Base-by-base conservation (phyloP, 805 yeast genomes). In the Starmerella potacharoeniae region DNA sequence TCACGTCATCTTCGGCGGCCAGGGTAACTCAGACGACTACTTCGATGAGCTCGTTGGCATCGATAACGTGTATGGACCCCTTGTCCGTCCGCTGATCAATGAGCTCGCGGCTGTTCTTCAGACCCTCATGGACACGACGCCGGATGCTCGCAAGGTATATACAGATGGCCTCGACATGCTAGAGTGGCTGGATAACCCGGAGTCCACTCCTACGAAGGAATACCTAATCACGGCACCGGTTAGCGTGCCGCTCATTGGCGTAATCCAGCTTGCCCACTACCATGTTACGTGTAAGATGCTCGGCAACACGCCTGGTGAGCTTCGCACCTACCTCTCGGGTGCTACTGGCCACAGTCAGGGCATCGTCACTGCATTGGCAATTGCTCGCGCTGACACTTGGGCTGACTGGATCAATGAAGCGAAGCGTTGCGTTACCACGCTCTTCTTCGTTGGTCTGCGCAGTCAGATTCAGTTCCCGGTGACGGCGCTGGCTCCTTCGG, bases 11-110 rank as follows among this genome's bases (percentile, higher is more conserved):
- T 93, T 91, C 66, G 98, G 99, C 69, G 99, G 99, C 66, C 99
- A 93, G 76, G 99, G 99, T 73, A 91, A 88, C 75, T 83, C 95
- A 52, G 97, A 93, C 68, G 97, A 93, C 69, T 93, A 88, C 75
- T 93, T 93, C 65, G 96, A 90, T 69, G 99, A 93, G 75, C 79
- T 93, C 68, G 82, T 95, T 69, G 95, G 88, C 61, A 70, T 90
- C 57, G 84, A 86, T 75, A 74, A 79, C 60, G 77, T 82, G 56
- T 93, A 93, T 76, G 77, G 82, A 61, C 86, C 86, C 31, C 75
- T 91, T 59, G 74, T 89, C 54, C 71, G 77, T 29, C 91, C 84
- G 64, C 80, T 91, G 63, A 77, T 93, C 63, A 71, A 75, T 59
- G 77, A 81, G 62, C 79, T 88, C 55, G 88, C 91, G 61, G 73